Evolutionary conservation across 371 early-diverging fungal genomes (phyloP), one percentile per base, ranked within the genome.

Genomic region (Apophysomyces elegans): DNA sequence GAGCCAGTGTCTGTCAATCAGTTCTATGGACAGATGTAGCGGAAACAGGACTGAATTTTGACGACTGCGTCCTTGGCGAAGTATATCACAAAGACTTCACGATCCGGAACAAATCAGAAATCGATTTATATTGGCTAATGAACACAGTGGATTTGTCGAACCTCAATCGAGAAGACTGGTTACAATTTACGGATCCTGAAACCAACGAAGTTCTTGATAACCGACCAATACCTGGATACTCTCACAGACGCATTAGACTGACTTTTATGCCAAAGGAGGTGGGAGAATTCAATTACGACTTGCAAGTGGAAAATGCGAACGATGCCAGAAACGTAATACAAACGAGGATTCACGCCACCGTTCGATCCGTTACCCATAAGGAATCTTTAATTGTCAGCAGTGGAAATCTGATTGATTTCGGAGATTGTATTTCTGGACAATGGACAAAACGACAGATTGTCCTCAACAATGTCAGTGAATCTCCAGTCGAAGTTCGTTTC

Each of bases 261-360:
- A 87, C 91, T 2, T 98, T 96, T 77, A 88, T 88, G 39, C 96
- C 98, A 7, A 88, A 82, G 36, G 92, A 92, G 45, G 85, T 90
- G 9, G 99, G 98, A 14, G 97, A 97, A 70, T 95, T 93, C 71
- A 85, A 84, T 43, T 95, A 92, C 68, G 95, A 95, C 37, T 66
- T 98, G 8, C 90, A 92, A 64, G 67, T 97, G 2, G 97, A 97
- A 75, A 97, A 98, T 80, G 80, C 86, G 18, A 96, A 97, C 71
- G 96, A 97, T 66, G 77, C 93, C 9, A 73, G 83, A 58, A 97
- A 97, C 72, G 85, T 89, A 8, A 85, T 94, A 56, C 88, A 92
- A 74, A 88, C 88, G 41, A 84, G 84, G n/a, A 84, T 97, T 37
- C 93, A 95, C 64, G 96, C 96, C 0, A 78, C 86, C 5, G 94